These are phyloP conservation scores for Termitomyces sp. DNA, from an alignment of 768 basidiomycete species.

Conservation along the genomic window DNA sequence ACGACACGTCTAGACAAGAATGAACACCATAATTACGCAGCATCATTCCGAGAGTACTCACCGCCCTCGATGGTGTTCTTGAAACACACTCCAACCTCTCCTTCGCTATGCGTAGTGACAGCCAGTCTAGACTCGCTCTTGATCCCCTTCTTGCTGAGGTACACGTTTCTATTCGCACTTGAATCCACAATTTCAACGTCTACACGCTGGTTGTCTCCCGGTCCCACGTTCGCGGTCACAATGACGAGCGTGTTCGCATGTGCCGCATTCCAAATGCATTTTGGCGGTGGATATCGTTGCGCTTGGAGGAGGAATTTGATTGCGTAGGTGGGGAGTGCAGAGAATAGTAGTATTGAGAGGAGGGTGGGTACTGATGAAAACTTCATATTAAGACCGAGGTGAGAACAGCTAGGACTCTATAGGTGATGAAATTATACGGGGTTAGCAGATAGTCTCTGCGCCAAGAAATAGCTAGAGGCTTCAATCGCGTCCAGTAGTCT, in stretches of 20 bases:
- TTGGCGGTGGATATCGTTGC: constrained; percentile 64
- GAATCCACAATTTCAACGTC: constrained; percentile 96
- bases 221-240: constrained; percentile 89
- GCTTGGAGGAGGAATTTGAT: constrained; percentile 86
- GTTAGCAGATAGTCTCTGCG: constrained; percentile 1
- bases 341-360: constrained; percentile 23
- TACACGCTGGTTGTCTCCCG: constrained; percentile 70
- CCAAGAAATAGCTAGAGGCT: not conserved
- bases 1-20: constrained; percentile 34
- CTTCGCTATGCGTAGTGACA: constrained; percentile 88
- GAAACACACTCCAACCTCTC: constrained; percentile 95
- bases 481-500: constrained; percentile 3
- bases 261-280: constrained; percentile 95
- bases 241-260: constrained; percentile 87
- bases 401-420: not conserved
- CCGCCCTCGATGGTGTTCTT: constrained; percentile 73
- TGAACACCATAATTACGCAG: not conserved
- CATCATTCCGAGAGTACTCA: constrained; percentile 28
- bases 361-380: constrained; percentile 23
- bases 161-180: constrained; percentile 78
- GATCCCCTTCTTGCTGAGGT: constrained; percentile 84
- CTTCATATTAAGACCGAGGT: constrained; percentile 1
- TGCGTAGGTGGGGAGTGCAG: constrained; percentile 33
- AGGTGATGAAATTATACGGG: not conserved
- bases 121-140: constrained; percentile 90